Percentiles rank a stretch among this genome's conserved stretches.
Conservation (phyloP, 306 rosid genomes). For the Quercus aquifolioides region DNA sequence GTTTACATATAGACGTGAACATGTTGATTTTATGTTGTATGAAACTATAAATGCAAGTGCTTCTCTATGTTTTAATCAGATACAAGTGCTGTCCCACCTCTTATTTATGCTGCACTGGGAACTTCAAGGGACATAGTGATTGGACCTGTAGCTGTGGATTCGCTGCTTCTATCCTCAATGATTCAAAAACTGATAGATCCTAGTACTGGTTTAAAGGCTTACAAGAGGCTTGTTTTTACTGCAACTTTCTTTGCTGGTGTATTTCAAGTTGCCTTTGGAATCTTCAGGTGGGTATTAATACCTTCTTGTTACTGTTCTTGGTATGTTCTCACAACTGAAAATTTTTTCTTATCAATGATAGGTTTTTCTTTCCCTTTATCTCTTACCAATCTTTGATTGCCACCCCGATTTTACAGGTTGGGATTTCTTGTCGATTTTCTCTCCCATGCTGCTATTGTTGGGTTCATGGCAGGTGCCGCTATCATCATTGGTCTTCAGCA, state of each 20-base stretch:
- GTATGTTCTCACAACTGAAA: too few relatives aligned
- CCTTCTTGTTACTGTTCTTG: too few relatives aligned
- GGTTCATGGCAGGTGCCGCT: constrained; percentile 73
- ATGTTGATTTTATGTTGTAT: not conserved
- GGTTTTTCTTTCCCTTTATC: not conserved
- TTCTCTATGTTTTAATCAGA: constrained; percentile 28
- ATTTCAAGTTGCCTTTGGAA: constrained; percentile 72
- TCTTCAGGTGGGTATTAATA: constrained; percentile 42
- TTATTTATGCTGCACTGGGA: constrained; percentile 81
- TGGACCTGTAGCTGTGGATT: constrained; percentile 89
- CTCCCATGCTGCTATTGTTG: constrained; percentile 68
- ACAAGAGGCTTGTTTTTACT: constrained; percentile 60
- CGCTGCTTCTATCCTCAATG: constrained; percentile 71
- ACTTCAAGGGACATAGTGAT: constrained; percentile 76
- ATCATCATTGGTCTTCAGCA: constrained; percentile 75
- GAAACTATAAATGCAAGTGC: too few relatives aligned
- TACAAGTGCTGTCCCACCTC: constrained; percentile 87
- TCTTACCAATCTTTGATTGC: too few relatives aligned
- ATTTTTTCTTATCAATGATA: too few relatives aligned
- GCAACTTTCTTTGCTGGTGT: constrained; percentile 77
- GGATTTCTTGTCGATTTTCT: constrained; percentile 74
- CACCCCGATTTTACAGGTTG: constrained; percentile 33
- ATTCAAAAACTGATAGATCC: constrained; percentile 58
- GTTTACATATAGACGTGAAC: not conserved
- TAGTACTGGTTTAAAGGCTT: constrained; percentile 44